Conservation (phyloP, 257 asterid genomes). For the Plantago major region DNA sequence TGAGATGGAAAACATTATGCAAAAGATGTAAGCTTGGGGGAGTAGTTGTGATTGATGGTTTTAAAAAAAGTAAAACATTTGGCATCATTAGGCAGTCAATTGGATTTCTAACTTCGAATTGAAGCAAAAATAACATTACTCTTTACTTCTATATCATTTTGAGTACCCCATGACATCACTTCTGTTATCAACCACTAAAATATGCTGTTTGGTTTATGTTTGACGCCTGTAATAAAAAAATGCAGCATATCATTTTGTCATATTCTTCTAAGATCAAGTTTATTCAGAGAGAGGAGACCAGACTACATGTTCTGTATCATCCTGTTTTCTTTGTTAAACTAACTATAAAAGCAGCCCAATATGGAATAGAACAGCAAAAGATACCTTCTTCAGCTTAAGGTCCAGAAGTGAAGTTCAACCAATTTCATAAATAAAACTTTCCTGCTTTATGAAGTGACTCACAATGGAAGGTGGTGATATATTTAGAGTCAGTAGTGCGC, state of each 20-base stretch:
- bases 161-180: constrained; percentile 31
- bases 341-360: constrained; percentile 22
- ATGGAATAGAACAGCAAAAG: constrained; percentile 4
- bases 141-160: background rate
- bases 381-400: constrained; percentile 15
- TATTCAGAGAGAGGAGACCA: constrained; percentile 14
- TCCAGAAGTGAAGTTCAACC: constrained; percentile 23
- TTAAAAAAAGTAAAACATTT: constrained; percentile 8
- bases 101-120: constrained; percentile 8
- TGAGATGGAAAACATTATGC: too few species aligned
- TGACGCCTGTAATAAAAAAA: constrained; percentile 9
- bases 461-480: constrained; percentile 54
- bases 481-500: constrained; percentile 48
- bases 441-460: constrained; percentile 14
- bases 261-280: constrained; percentile 18
- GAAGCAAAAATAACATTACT: background rate
- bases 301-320: constrained; percentile 10
- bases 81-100: constrained; percentile 18
- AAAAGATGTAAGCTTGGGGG: background rate
- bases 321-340: constrained; percentile 1
- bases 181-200: constrained; percentile 32
- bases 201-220: constrained; percentile 1
- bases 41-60: constrained; percentile 13
- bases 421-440: background rate
- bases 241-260: constrained; percentile 4